These are phyloP conservation scores for Rhytidhysteron rufulum DNA, from an alignment of 2,329 filamentous ascomycete genomes.

Conservation along the genomic window DNA sequence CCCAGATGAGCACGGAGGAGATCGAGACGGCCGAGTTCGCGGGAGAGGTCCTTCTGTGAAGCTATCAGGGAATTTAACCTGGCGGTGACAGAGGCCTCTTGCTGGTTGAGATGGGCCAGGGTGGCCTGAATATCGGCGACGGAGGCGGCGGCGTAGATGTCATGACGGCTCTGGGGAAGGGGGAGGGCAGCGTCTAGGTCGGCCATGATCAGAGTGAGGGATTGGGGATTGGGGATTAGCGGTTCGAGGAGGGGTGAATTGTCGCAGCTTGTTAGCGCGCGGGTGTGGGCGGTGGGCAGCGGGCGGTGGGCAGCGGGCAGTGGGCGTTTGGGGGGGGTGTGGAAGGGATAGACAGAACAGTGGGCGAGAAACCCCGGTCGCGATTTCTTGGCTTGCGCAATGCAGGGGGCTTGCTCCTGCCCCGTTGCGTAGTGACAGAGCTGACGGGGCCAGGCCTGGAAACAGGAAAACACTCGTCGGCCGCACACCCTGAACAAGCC, in stretches of 20 bases:
- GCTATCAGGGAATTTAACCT: constrained; percentile 73
- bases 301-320: not conserved
- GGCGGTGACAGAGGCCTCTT: constrained; percentile 69
- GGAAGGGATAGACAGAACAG: too few relatives aligned
- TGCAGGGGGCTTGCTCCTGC: too few relatives aligned
- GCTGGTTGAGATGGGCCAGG: constrained; percentile 69
- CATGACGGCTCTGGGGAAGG: constrained; percentile 19
- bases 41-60: constrained; percentile 80
- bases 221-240: not conserved
- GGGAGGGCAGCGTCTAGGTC: not conserved
- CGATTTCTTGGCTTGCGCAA: too few relatives aligned
- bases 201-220: not conserved
- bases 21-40: constrained; percentile 83
- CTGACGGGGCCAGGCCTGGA: too few relatives aligned
- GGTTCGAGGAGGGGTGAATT: not conserved
- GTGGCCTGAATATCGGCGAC: constrained; percentile 76
- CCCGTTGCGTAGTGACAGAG: too few relatives aligned
- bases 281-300: not conserved
- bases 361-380: too few relatives aligned
- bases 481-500: too few relatives aligned
- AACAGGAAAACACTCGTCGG: too few relatives aligned
- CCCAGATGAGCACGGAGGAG: constrained; percentile 83
- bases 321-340: not conserved
- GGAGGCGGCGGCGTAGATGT: constrained; percentile 63
- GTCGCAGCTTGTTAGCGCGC: not conserved